Base-by-base conservation (phyloP, 805 yeast genomes). In the Candida maltosa region DNA sequence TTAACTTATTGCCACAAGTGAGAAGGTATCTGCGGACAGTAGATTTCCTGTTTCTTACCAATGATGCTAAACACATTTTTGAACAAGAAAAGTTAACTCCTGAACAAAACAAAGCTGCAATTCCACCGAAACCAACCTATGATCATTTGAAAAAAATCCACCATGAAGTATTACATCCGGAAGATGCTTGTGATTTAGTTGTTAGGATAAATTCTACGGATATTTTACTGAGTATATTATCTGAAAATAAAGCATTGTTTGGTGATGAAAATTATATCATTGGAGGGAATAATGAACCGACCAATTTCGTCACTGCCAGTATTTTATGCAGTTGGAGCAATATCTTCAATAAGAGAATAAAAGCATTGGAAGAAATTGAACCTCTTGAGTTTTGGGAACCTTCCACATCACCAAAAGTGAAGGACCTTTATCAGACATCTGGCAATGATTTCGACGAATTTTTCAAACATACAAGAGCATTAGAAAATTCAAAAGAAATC, bases 151-250 rank as follows among this genome's bases (percentile, higher is more conserved):
- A 37, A 6, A 53, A 47, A 38, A 40, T 44, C 25, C 49, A 55
- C 30, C 51, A 42, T 34, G 58, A 63, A 21, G 60, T 67, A 29
- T 41, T 51, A 11, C 50, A 53, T 26, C 72, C 73, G 0, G 56
- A 58, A 18, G 51, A 51, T 28, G 50, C 59, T 3, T 54, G 60
- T 12, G 70, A 65, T 37, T 36, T 62, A 11, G 41, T 61, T n/a
- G 46, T 58, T 4, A 48, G 45, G 8, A 60, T 64, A 0, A 40
- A 40, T 5, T 42, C 48, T 23, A 60, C 53, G 29, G 70, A 66
- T 38, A 38, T 53, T 11, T 37, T 64, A 34, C 46, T 54, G 14
- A 48, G 69, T 0, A 38, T 56, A 3, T 49, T 66, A 26, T 49
- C 66, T 5, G 40, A 45, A 19, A 44, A 56, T 14, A 54, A 56